Evolutionary conservation across 2,329 filamentous ascomycete genomes (phyloP).

Genomic region (Botrytis sinoallii): DNA sequence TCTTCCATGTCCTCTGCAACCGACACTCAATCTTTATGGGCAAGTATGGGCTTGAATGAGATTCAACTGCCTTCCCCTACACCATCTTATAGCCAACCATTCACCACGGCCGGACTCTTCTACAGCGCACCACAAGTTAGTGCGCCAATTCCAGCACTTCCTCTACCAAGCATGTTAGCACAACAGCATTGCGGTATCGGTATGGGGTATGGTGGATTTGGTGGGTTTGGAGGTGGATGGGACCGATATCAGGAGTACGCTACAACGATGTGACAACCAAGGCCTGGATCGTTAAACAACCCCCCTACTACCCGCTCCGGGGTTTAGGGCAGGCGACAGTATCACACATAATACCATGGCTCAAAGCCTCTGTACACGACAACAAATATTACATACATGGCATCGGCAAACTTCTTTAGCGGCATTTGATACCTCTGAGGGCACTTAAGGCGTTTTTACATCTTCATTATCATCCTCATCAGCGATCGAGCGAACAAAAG

Average conservation of each 20-base stretch:
- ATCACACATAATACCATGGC: slow-evolving; percentile 24
- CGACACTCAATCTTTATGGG: slow-evolving; percentile 76
- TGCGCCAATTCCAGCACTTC: slow-evolving; percentile 71
- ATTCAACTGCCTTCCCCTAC: slow-evolving; percentile 74
- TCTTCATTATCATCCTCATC: slow-evolving; percentile 29
- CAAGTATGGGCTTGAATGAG: slow-evolving; percentile 71
- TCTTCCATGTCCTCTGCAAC: slow-evolving; percentile 47
- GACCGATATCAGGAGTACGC: slow-evolving; percentile 81
- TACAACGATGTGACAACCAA: slow-evolving; percentile 78
- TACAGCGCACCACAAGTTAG: slow-evolving; percentile 76
- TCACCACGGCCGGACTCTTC: slow-evolving; percentile 69
- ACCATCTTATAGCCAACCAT: slow-evolving; percentile 76
- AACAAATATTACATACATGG: slow-evolving; percentile 18
- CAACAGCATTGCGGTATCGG: slow-evolving; percentile 79
- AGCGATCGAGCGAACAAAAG: slow-evolving; percentile 35
- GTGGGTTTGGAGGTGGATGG: slow-evolving; percentile 67
- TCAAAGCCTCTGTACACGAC: slow-evolving; percentile 22
- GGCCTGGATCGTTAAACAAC: slow-evolving; percentile 39
- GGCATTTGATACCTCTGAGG: slow-evolving; percentile 36
- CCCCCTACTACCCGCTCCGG: slow-evolving; percentile 52
- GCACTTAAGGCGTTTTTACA: slow-evolving; percentile 31
- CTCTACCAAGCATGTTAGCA: slow-evolving; percentile 82
- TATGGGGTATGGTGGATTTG: slow-evolving; percentile 69
- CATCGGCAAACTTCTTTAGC: slow-evolving; percentile 31
- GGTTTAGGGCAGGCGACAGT: slow-evolving; percentile 37